Conservation (phyloP, 768 basidiomycete genomes). For the Russula earlei region DNA sequence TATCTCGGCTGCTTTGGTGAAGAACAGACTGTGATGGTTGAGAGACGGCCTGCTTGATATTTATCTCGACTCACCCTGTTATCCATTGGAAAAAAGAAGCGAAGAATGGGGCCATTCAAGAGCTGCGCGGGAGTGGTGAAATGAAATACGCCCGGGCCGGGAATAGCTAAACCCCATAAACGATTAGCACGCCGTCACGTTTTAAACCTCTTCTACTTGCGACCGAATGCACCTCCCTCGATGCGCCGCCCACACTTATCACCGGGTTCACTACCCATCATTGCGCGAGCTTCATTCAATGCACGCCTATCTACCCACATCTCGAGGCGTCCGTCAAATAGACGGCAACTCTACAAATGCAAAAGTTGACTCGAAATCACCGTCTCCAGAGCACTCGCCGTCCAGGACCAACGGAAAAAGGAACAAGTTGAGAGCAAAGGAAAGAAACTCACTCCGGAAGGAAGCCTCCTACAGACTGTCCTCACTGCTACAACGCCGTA, state of each 20-base stretch:
- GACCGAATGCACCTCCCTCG: slow-evolving; percentile 11
- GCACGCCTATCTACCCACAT: not conserved
- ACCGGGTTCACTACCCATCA: not conserved
- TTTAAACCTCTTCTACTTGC: not conserved
- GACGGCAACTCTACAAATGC: not conserved
- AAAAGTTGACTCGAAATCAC: not conserved
- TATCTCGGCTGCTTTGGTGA: slow-evolving; percentile 79
- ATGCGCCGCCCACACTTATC: not conserved
- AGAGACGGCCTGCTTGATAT: not conserved
- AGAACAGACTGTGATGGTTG: slow-evolving; percentile 52
- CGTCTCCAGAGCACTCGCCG: not conserved
- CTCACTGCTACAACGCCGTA: not conserved
- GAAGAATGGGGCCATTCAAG: slow-evolving; percentile 15
- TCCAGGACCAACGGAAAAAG: not conserved
- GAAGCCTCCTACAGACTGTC: too few relatives aligned
- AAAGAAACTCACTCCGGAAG: too few relatives aligned
- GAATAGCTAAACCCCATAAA: too few relatives aligned
- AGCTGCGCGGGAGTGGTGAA: not conserved
- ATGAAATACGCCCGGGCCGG: not conserved
- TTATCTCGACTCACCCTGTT: slow-evolving; percentile 31
- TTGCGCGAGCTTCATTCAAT: not conserved
- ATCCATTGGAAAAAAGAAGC: slow-evolving; percentile 50
- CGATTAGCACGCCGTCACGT: too few relatives aligned
- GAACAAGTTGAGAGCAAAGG: not conserved
- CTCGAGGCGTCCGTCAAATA: not conserved